Conservation (phyloP, 371 early-diverging fungal genomes). For the Mucor irregularis region DNA sequence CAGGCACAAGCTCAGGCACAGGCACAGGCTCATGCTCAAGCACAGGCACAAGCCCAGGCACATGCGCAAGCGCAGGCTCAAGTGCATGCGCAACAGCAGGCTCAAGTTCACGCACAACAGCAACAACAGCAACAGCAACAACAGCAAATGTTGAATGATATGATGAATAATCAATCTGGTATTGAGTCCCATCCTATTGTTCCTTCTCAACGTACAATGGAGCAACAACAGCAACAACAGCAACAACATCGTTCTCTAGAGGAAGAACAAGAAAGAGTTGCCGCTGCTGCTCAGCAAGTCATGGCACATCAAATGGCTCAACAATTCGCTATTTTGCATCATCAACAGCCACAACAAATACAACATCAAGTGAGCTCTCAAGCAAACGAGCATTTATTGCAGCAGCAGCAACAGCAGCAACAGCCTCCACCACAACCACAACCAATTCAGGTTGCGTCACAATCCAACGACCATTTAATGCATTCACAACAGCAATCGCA, state of each 20-base stretch:
- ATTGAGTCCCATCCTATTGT: conserved; percentile 24
- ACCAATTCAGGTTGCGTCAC: not conserved
- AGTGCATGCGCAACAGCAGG: conserved; percentile 5
- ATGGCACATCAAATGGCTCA: conserved; percentile 34
- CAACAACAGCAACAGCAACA: conserved; percentile 1
- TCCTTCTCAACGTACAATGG: conserved; percentile 19
- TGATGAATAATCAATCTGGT: conserved; percentile 7
- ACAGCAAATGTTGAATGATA: conserved; percentile 6
- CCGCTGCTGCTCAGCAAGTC: conserved; percentile 24
- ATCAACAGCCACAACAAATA: conserved; percentile 5
- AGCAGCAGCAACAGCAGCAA: not conserved
- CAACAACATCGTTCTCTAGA: conserved; percentile 3
- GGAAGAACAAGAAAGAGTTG: conserved; percentile 19
- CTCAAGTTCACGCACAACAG: no score
- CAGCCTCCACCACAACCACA: not conserved
- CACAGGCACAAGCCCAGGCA: conserved; percentile 9
- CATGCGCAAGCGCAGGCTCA: conserved; percentile 5
- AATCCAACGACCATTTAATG: not conserved
- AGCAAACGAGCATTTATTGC: not conserved
- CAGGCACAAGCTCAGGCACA: not conserved
- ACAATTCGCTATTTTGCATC: conserved; percentile 20
- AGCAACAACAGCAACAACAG: conserved; percentile 3
- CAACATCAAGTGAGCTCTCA: conserved; percentile 4
- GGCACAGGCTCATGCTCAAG: conserved; percentile 6
- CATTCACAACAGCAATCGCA: conserved; percentile 5